Evolutionary conservation across 106 monocot species (phyloP).

Genomic region (Acorus calamus): DNA sequence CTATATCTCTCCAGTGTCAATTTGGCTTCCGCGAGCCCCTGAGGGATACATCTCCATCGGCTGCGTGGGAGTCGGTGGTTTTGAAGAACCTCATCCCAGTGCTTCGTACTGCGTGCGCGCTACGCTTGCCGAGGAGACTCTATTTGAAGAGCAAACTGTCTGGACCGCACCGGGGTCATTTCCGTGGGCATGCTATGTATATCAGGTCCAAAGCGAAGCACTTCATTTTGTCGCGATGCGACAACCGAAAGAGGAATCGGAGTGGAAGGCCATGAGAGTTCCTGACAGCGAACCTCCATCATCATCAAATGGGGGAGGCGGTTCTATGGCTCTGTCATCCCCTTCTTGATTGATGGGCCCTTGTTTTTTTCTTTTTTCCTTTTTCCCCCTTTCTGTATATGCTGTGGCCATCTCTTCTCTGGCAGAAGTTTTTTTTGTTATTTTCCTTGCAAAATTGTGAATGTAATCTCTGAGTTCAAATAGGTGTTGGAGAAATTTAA

Average conservation of each 20-base stretch:
- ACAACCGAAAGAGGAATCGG: conserved; percentile 49
- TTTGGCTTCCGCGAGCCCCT: conserved; percentile 85
- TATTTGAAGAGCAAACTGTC: conserved; percentile 58
- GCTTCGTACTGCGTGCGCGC: conserved; percentile 50
- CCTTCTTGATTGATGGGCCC: too few species aligned
- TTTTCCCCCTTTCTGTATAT: too few species aligned
- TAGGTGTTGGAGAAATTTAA: too few species aligned
- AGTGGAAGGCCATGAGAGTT: conserved; percentile 56
- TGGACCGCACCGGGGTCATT: conserved; percentile 75
- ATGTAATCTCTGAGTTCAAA: too few species aligned
- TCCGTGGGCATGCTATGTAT: conserved; percentile 87
- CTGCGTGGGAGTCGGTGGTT: conserved; percentile 68
- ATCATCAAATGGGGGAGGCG: too few species aligned
- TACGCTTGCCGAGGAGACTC: conserved; percentile 39
- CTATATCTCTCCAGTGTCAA: conserved; percentile 51
- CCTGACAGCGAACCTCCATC: conserved; percentile 12
- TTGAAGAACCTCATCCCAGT: conserved; percentile 53
- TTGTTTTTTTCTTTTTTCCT: too few species aligned
- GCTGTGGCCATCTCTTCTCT: too few species aligned
- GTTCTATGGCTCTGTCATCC: too few species aligned
- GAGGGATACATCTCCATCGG: conserved; percentile 76
- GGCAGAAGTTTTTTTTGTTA: too few species aligned
- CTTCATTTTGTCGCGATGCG: conserved; percentile 73
- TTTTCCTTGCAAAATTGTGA: too few species aligned
- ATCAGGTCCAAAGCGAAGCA: conserved; percentile 80